phyloP scores from a whole-genome alignment of 208 protist species.

The Trypanosoma platydactyli region DNA sequence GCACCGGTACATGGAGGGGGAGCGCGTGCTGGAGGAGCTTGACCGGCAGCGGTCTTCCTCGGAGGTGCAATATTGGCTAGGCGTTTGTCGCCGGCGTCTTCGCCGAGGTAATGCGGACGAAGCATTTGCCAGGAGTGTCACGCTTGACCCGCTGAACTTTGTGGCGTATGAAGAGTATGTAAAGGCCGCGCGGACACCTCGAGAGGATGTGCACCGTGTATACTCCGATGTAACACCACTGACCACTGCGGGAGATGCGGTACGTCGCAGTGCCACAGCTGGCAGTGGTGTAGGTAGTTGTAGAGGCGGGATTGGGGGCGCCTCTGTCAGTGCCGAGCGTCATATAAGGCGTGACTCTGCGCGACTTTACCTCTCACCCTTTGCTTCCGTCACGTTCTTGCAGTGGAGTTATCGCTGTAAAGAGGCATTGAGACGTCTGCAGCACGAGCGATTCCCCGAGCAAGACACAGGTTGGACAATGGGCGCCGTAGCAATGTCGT shows the following conservation, averaged over 20 bases:
- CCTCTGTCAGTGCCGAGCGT: neutral
- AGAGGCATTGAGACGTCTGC: constrained; percentile 18
- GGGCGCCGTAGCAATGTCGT: constrained; percentile 54
- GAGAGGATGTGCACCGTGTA: constrained; percentile 19
- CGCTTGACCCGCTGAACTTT: constrained; percentile 48
- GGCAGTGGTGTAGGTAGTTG: neutral
- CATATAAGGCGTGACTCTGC: constrained; percentile 23
- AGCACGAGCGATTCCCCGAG: constrained; percentile 25
- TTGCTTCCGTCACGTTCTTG: constrained; percentile 26
- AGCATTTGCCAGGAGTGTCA: constrained; percentile 32
- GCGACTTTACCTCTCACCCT: constrained; percentile 24
- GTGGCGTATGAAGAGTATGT: constrained; percentile 57
- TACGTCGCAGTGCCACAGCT: neutral
- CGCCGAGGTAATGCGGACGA: constrained; percentile 24
- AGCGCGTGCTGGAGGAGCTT: constrained; percentile 56
- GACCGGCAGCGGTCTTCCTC: constrained; percentile 16
- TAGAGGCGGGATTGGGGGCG: no score
- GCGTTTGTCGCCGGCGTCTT: constrained; percentile 41
- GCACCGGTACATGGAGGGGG: constrained; percentile 61
- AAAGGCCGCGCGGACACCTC: constrained; percentile 14
- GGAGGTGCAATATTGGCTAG: constrained; percentile 66
- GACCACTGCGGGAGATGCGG: neutral
- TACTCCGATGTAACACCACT: constrained; percentile 11
- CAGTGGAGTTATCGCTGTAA: constrained; percentile 27
- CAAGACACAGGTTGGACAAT: constrained; percentile 44